Conservation (phyloP, 331 rosid species). For the Phaseolus coccineus region DNA sequence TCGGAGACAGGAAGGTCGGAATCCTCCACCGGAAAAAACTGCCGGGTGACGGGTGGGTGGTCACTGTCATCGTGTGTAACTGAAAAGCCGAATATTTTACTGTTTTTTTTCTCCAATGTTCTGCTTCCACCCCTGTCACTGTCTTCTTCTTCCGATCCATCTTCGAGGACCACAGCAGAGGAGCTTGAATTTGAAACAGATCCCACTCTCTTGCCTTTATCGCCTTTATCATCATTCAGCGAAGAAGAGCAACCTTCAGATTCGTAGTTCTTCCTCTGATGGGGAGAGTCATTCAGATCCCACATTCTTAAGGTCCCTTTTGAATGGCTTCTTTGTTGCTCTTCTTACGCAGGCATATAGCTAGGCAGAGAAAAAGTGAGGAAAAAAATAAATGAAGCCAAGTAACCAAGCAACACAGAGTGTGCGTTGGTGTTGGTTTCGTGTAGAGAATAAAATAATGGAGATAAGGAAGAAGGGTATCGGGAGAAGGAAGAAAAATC, state of each 20-base stretch:
- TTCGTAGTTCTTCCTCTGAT: slow-evolving; percentile 62
- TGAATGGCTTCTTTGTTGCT: not conserved
- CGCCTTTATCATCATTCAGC: slow-evolving; percentile 73
- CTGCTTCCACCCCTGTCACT: slow-evolving; percentile 32
- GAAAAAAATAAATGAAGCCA: not conserved
- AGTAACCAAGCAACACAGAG: not conserved
- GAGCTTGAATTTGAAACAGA: slow-evolving; percentile 93
- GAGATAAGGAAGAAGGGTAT: slow-evolving; percentile 26
- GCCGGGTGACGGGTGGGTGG: slow-evolving; percentile 64
- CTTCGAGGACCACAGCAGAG: slow-evolving; percentile 70
- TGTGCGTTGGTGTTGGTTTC: not conserved
- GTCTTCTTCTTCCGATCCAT: slow-evolving; percentile 79
- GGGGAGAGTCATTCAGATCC: slow-evolving; percentile 97
- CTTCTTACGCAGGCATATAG: not conserved
- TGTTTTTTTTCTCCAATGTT: slow-evolving; percentile 42
- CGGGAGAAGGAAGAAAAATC: slow-evolving; percentile 10
- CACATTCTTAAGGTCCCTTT: slow-evolving; percentile 67
- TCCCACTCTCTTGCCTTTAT: slow-evolving; percentile 78
- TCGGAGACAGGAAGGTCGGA: slow-evolving; percentile 24
- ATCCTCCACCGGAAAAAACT: slow-evolving; percentile 84
- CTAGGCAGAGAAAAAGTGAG: not conserved
- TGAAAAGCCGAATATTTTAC: slow-evolving; percentile 76
- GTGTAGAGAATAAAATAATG: slow-evolving; percentile 11
- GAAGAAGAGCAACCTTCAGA: slow-evolving; percentile 78
- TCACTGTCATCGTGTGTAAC: slow-evolving; percentile 50